Percentiles rank a stretch among this genome's conserved stretches.
Evolutionary conservation across 176 grass and related monocot species (phyloP).

Genomic region (Guadua angustifolia): DNA sequence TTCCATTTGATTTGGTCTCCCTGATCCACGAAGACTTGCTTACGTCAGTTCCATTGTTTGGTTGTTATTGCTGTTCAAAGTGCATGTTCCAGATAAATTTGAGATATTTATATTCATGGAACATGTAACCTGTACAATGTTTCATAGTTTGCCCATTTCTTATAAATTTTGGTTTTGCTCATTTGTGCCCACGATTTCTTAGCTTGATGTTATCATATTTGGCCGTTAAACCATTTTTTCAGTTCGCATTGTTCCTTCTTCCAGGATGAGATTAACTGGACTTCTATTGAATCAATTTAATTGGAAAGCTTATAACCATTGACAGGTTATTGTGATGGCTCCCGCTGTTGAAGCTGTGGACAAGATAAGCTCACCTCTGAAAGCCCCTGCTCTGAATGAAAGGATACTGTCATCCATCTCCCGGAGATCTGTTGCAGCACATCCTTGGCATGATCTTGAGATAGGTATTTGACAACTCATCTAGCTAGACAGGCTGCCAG

Average conservation of each 20-base stretch:
- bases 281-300: not conserved
- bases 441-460: constrained; percentile 99
- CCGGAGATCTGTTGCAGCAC: constrained; percentile 76
- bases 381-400: constrained; percentile 73
- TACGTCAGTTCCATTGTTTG: not conserved
- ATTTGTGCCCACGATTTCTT: not conserved
- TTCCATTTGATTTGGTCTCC: not conserved
- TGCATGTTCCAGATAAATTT: not conserved
- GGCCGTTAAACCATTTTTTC: not conserved
- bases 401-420: constrained; percentile 84
- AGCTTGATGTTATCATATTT: not conserved
- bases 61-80: not conserved
- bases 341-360: constrained; percentile 58
- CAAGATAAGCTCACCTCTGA: constrained; percentile 31
- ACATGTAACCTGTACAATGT: not conserved
- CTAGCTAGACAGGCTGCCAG: not conserved
- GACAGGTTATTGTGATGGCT: constrained; percentile 60
- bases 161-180: not conserved
- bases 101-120: not conserved
- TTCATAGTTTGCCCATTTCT: not conserved
- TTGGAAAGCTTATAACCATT: not conserved
- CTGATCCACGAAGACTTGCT: not conserved
- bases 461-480: constrained; percentile 64
- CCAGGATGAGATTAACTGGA: not conserved
- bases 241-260: constrained; percentile 8